Conservation (phyloP, 306 rosid genomes). For the Pterocarpus santalinus region DNA sequence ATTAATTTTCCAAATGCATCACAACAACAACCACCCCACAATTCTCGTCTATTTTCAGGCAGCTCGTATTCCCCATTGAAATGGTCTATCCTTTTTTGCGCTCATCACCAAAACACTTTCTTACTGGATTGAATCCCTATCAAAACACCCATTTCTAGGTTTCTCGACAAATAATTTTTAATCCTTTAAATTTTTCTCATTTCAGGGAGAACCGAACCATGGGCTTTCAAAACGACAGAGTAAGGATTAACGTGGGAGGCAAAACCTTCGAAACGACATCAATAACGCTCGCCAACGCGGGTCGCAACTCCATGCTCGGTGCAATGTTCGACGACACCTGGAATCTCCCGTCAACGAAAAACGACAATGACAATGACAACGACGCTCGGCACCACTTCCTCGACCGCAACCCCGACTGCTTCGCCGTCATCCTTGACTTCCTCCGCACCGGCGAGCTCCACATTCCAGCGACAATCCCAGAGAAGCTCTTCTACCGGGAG, state of each 20-base stretch:
- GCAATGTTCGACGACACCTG: conserved; percentile 87
- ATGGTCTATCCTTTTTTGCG: too few relatives aligned
- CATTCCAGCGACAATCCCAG: conserved; percentile 64
- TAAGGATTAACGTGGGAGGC: conserved; percentile 91
- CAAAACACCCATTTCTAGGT: conserved; percentile 40
- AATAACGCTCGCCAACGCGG: conserved; percentile 93
- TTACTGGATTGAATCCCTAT: too few relatives aligned
- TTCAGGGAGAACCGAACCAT: conserved; percentile 37
- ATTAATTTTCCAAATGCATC: too few relatives aligned
- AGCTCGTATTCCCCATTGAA: too few relatives aligned
- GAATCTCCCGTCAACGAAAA: conserved; percentile 54
- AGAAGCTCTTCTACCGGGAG: conserved; percentile 80
- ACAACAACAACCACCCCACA: too few relatives aligned
- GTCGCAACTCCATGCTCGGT: conserved; percentile 85
- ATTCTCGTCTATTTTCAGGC: too few relatives aligned
- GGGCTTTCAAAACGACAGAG: conserved; percentile 71
- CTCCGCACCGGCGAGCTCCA: conserved; percentile 77
- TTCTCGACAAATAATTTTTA: conserved; percentile 32
- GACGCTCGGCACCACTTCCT: conserved; percentile 54
- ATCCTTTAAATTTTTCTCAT: too few relatives aligned
- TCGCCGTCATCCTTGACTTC: conserved; percentile 81
- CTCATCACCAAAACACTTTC: too few relatives aligned
- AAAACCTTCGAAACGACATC: conserved; percentile 83
- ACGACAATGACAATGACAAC: too few relatives aligned
- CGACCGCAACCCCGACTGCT: conserved; percentile 91